phyloP scores from a whole-genome alignment of 2,329 filamentous ascomycete species.

The Trichophyton verrucosum region DNA sequence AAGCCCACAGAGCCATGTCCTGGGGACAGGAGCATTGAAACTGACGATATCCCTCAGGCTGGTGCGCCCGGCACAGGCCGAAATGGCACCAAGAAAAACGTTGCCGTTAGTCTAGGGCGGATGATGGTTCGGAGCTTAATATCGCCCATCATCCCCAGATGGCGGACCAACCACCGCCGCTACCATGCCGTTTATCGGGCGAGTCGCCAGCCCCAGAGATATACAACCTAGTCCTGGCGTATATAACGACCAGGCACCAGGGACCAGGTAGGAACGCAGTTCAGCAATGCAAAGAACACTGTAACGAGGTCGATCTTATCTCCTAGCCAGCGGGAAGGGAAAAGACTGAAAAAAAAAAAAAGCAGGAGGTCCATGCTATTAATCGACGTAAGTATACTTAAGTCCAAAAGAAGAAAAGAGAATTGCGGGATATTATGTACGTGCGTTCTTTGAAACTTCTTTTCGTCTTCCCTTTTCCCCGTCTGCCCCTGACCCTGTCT shows the following conservation, averaged over 20 bases:
- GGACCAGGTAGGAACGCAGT: not conserved
- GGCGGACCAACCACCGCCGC: not conserved
- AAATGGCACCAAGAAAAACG: conserved; percentile 1
- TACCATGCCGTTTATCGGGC: not conserved
- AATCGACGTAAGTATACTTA: not conserved
- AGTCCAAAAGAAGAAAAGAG: not conserved
- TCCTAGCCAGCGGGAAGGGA: not conserved
- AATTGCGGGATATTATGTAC: conserved; percentile 2
- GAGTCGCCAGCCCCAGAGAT: not conserved
- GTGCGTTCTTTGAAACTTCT: conserved; percentile 4
- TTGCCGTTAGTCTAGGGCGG: not conserved
- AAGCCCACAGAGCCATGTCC: not conserved
- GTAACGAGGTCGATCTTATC: not conserved
- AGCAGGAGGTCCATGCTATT: not conserved
- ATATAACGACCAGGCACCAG: not conserved
- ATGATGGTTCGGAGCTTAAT: not conserved
- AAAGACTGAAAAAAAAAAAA: not conserved
- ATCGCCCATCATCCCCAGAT: not conserved
- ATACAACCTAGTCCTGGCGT: not conserved
- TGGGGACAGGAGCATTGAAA: not conserved
- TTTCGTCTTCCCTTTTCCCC: not conserved
- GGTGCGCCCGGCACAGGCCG: conserved; percentile 1
- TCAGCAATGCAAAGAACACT: not conserved
- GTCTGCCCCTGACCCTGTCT: conserved; percentile 1
- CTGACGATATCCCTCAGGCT: not conserved